Evolutionary conservation across 139 green algal genomes (phyloP), one percentile per base, ranked within the genome.

Genomic region (Tetratostichococcus sp.): DNA sequence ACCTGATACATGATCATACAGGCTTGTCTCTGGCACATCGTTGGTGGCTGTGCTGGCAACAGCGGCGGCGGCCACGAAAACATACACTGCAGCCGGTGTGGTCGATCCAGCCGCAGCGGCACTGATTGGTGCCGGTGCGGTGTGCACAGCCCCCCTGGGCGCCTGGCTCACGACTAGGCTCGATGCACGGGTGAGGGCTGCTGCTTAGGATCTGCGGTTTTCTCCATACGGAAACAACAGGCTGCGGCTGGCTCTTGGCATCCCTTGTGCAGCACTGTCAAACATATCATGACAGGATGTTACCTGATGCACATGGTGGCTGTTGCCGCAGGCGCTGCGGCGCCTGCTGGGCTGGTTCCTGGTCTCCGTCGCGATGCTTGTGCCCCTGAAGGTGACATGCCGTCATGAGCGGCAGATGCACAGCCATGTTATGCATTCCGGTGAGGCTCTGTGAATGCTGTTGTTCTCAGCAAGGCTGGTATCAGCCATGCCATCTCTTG

Each of bases 41-140:
- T 80, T 95, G 8, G 90, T 85, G 25, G 90, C 90, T 14, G 90
- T 95, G 2, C 78, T 90, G 14, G 81, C 82, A 71, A 95, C 90
- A 2, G 88, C 86, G 1, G 32, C 78, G 34, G 81, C 81, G 25
- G 82, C 86, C 28, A 83, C 82, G 25, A 67, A 62, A 17, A 88
- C 88, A 4, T 94, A 86, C 77, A 76, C 57, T 62, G 67, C 21
- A 42, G 26, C 31, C 3, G 81, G 80, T 22, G 82, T 67, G 50
- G 87, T 94, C n/a, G 86, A 94, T 66, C 59, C 80, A 1, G 74
- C 70, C 3, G 81, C 86, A 19, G 89, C 90, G 0, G 78, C 75
- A 0, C 65, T 93, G 28, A 81, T 94, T 39, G 81, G 80, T 19
- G 75, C 74, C 21, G 43, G 79, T 1, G 89, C 87, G 3, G 71